Conservation (phyloP, 2,329 filamentous ascomycete genomes). For the Polychaeton citri region DNA sequence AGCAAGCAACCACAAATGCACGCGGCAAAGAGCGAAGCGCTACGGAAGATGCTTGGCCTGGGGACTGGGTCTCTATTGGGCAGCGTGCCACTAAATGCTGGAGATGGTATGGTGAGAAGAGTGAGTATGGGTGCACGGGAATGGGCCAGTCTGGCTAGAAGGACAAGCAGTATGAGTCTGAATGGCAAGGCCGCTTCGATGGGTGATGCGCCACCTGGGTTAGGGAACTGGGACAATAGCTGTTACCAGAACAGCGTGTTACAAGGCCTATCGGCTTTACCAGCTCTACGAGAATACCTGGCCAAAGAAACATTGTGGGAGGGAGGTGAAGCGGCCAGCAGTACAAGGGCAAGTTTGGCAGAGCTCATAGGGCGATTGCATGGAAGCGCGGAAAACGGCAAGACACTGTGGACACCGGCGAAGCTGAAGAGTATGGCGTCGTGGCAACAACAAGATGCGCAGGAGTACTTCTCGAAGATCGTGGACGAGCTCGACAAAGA, state of each 20-base stretch:
- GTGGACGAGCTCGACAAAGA: constrained; percentile 45
- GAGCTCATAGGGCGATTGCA: constrained; percentile 59
- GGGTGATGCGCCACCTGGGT: constrained; percentile 38
- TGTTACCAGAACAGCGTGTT: constrained; percentile 97
- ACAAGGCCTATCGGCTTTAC: constrained; percentile 54
- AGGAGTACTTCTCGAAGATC: constrained; percentile 90
- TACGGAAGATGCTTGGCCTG: constrained; percentile 25
- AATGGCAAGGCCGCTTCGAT: constrained; percentile 7
- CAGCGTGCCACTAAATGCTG: constrained; percentile 17
- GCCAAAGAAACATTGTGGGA: background rate
- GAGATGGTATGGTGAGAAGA: constrained; percentile 11
- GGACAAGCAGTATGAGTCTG: background rate
- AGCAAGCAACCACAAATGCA: constrained; percentile 16
- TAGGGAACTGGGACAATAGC: constrained; percentile 88
- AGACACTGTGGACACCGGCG: constrained; percentile 66
- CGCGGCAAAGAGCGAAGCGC: constrained; percentile 24
- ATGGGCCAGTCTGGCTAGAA: background rate
- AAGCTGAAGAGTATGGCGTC: constrained; percentile 85
- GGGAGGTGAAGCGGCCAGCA: constrained; percentile 3
- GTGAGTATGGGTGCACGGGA: background rate
- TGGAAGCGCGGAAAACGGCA: constrained; percentile 55
- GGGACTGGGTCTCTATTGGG: constrained; percentile 24
- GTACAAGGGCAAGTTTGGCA: constrained; percentile 37
- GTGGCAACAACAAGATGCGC: constrained; percentile 92
- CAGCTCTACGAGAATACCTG: constrained; percentile 55